These are phyloP conservation scores for Neurospora africana DNA, from an alignment of 495 filamentous ascomycete genomes.

Conservation along the genomic window DNA sequence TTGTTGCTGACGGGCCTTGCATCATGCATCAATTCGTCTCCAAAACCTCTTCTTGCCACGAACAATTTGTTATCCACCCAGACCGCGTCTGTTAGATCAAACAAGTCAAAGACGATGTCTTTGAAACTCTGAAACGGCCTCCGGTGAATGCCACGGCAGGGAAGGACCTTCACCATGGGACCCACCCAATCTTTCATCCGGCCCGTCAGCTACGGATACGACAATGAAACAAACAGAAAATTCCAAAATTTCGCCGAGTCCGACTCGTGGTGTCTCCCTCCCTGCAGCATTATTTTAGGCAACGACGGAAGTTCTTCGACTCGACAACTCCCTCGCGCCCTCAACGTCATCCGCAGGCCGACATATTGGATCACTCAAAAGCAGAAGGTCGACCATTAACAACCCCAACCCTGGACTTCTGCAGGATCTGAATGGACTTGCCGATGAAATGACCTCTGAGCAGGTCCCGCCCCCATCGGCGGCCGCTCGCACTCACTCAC, in stretches of 20 bases:
- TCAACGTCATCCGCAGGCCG: neutral
- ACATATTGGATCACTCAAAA: neutral
- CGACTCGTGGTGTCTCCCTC: neutral
- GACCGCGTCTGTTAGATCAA: neutral
- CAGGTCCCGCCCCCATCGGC: neutral
- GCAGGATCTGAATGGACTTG: neutral
- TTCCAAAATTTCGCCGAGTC: neutral
- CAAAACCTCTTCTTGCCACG: neutral
- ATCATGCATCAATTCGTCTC: neutral
- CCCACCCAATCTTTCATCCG: neutral
- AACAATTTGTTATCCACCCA: neutral
- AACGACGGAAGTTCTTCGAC: neutral
- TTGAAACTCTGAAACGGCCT: neutral
- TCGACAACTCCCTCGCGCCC: neutral
- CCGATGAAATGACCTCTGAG: constrained; percentile 6
- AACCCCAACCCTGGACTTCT: neutral
- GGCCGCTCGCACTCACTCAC: neutral
- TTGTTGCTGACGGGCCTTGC: neutral
- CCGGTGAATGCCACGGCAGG: neutral
- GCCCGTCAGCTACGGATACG: neutral
- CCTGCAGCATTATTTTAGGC: neutral
- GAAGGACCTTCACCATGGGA: neutral
- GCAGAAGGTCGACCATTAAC: neutral
- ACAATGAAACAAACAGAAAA: neutral
- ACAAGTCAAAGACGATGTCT: neutral